Conservation (phyloP, 257 asterid genomes). For the Penstemon eatonii region DNA sequence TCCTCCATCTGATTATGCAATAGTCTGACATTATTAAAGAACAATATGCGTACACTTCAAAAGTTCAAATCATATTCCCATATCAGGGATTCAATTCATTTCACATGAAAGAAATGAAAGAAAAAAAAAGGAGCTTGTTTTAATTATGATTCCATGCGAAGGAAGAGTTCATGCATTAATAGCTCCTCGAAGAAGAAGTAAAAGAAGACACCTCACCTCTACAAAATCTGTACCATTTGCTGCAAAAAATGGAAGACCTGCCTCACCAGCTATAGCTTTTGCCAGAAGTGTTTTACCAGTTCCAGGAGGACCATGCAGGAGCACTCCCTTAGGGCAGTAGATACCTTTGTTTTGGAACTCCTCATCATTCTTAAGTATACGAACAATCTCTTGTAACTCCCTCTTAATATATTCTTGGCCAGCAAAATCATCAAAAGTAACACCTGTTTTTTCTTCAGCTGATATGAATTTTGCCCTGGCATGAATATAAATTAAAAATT, state of each 20-base stretch:
- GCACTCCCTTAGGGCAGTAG: constrained; percentile 99
- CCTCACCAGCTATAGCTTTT: constrained; percentile 99
- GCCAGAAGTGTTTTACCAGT: constrained; percentile 99
- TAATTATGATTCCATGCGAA: constrained; percentile 6
- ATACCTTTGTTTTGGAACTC: constrained; percentile 92
- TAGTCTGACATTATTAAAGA: no score
- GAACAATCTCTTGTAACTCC: constrained; percentile 93
- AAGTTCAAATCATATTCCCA: constrained; percentile 1
- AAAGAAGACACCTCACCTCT: constrained; percentile 59
- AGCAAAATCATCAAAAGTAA: constrained; percentile 96
- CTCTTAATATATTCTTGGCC: constrained; percentile 99
- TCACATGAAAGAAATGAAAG: neutral
- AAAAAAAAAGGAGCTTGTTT: constrained; percentile 4
- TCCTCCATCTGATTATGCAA: neutral
- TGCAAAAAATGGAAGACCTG: constrained; percentile 98
- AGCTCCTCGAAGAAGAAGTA: neutral
- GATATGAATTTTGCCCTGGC: constrained; percentile 94
- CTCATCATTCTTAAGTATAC: constrained; percentile 85
- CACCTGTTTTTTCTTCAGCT: constrained; percentile 96
- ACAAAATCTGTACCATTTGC: constrained; percentile 98
- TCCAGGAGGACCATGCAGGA: constrained; percentile 99
- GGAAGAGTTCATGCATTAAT: neutral
- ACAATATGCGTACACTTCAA: neutral
- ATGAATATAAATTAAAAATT: constrained; percentile 30
- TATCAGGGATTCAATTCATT: constrained; percentile 3